Percentiles rank a stretch among this genome's conserved stretches.
Evolutionary conservation across 2,329 filamentous ascomycete species (phyloP).

Genomic region (Beauveria pseudobassiana): DNA sequence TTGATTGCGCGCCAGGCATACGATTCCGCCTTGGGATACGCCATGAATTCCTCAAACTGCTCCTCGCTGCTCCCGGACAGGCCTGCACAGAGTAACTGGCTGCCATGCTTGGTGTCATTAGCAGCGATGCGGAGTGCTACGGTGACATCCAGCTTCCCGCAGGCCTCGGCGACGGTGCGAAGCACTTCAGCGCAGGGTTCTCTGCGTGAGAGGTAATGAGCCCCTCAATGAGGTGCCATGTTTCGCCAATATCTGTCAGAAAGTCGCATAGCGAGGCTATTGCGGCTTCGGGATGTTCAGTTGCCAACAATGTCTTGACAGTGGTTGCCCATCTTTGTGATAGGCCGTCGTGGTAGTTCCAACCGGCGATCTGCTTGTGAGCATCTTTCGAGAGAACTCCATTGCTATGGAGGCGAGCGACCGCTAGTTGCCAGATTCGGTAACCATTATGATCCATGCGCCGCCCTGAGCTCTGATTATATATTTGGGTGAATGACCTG

Average conservation of each 20-base stretch:
- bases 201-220: neutral
- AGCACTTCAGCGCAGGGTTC: neutral
- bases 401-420: neutral
- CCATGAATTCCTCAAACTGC: neutral
- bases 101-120: neutral
- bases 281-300: neutral
- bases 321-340: neutral
- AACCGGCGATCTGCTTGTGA: neutral
- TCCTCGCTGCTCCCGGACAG: neutral
- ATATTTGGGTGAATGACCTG: conserved; percentile 12
- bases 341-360: neutral
- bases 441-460: neutral
- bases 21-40: neutral
- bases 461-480: neutral
- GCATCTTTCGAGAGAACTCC: neutral
- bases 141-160: neutral
- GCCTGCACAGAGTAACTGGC: neutral
- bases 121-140: neutral
- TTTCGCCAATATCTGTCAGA: neutral
- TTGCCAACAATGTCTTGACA: neutral
- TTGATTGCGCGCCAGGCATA: conserved; percentile 4
- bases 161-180: neutral
- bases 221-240: conserved; percentile 2
- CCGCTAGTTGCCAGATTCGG: conserved; percentile 1
- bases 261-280: neutral